Evolutionary conservation across 768 basidiomycete genomes (phyloP), one percentile per base, ranked within the genome.

Genomic region (Agrocybe pediades): DNA sequence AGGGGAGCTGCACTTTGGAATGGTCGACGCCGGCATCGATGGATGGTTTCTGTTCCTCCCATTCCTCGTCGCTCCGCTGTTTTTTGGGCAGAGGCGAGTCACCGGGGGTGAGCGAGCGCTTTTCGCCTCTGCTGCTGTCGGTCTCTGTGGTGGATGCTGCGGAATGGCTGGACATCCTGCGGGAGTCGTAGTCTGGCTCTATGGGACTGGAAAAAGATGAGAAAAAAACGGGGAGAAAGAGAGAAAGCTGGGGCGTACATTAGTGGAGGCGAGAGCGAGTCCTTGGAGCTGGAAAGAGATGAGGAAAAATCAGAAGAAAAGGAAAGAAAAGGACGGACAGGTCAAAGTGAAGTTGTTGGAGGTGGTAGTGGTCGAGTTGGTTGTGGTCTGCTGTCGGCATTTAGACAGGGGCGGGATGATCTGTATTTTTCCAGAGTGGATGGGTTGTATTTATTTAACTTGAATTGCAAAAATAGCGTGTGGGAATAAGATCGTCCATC

Each of bases 151-250:
- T 77, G 15, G 88, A 89, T 54, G 83, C 78, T 46, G 84, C 85
- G 58, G 86, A 88, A 67, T 30, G 29, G 15, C 81, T 79, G 70
- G 90, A 90, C 90, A 92, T 90, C 65, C 88, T 86, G 65, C 88
- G 80, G 30, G 68, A 66, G 56, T 76, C 67, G 81, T 87, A 84
- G 69, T 83, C 83, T 58, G 82, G 63, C n/a, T n/a, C n/a, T n/a
- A n/a, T n/a, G n/a, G n/a, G n/a, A 59, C 16, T 36, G 57, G 40
- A 39, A 41, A 56, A 47, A 41, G 54, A 61, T 29, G 33, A 16
- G 52, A 56, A 36, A 59, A 58, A 44, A 58, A 46, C 9, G 41
- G 39, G 25, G 26, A 11, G n/a, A 20, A n/a, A 50, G 26, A 52
- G 48, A 39, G 44, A 26, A 23, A 56, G n/a, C n/a, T n/a, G n/a